Evolutionary conservation across 768 basidiomycete genomes (phyloP).

Genomic region (Russula brevipes): DNA sequence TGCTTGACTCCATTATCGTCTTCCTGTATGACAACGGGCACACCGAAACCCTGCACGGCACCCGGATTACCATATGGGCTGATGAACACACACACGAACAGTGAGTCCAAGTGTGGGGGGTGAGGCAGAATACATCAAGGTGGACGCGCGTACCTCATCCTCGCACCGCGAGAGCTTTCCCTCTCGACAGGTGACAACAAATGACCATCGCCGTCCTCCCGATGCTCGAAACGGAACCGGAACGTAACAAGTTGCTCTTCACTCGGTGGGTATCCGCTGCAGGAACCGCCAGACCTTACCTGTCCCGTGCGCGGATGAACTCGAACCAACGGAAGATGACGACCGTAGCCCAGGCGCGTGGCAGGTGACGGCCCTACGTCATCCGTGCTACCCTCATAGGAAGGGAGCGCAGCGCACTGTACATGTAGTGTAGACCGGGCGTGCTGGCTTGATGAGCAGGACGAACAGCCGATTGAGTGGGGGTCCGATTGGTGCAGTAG

Average conservation of each 20-base stretch:
- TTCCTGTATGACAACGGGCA: constrained; percentile 66
- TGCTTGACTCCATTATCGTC: constrained; percentile 47
- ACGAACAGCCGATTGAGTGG: neutral
- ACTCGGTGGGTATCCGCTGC: constrained; percentile 21
- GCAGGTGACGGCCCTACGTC: neutral
- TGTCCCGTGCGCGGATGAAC: neutral
- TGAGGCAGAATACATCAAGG: neutral
- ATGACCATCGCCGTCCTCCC: constrained; percentile 58
- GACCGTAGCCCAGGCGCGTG: neutral
- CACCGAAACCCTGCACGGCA: constrained; percentile 79
- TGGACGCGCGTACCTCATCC: constrained; percentile 49
- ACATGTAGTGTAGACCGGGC: neutral
- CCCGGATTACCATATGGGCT: constrained; percentile 80
- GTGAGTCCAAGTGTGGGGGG: neutral
- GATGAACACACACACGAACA: neutral
- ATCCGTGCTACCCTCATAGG: neutral
- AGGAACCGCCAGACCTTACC: constrained; percentile 1
- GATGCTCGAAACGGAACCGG: constrained; percentile 51
- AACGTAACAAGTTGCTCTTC: constrained; percentile 45
- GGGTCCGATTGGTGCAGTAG: neutral
- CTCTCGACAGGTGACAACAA: constrained; percentile 64
- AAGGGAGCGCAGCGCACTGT: neutral
- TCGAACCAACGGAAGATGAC: neutral
- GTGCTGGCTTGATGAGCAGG: neutral
- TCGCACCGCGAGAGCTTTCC: constrained; percentile 63